Conservation (phyloP, 1,139 yeast genomes). For the Kodamaea suecica region DNA sequence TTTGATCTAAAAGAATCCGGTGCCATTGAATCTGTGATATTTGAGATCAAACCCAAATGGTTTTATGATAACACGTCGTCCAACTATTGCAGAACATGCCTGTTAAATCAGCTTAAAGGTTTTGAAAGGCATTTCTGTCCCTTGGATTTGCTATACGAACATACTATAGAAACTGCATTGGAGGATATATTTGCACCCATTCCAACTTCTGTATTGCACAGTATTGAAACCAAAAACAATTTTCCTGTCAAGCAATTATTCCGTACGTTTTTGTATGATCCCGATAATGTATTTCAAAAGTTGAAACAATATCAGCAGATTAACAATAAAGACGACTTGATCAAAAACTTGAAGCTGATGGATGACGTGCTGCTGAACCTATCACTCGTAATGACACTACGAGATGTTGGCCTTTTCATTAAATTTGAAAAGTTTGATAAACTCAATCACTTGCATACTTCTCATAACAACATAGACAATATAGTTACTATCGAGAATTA, state of each 20-base stretch:
- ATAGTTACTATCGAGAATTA: slow-evolving; percentile 25
- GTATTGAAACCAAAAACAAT: slow-evolving; percentile 17
- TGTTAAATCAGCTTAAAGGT: slow-evolving; percentile 36
- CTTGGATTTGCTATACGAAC: slow-evolving; percentile 35
- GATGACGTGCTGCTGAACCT: slow-evolving; percentile 46
- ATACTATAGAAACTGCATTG: slow-evolving; percentile 33
- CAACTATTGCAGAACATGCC: slow-evolving; percentile 47
- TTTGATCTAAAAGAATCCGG: slow-evolving; percentile 10
- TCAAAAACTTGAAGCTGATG: slow-evolving; percentile 32
- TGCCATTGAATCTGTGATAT: slow-evolving; percentile 28
- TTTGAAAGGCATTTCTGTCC: slow-evolving; percentile 43
- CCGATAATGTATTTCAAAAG: slow-evolving; percentile 38
- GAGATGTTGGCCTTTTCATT: slow-evolving; percentile 54
- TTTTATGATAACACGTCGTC: slow-evolving; percentile 37
- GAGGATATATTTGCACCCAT: slow-evolving; percentile 33
- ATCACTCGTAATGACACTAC: slow-evolving; percentile 50
- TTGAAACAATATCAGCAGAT: slow-evolving; percentile 37
- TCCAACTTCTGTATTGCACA: slow-evolving; percentile 20
- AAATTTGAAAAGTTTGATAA: slow-evolving; percentile 37
- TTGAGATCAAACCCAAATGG: slow-evolving; percentile 51
- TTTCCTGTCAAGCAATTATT: slow-evolving; percentile 33
- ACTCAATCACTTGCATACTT: slow-evolving; percentile 29
- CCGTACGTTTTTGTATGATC: slow-evolving; percentile 25
- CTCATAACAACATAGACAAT: slow-evolving; percentile 34
- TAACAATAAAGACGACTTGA: slow-evolving; percentile 33